A percentile compares a stretch with the other conserved stretches of the same genome.
Evolutionary conservation across 441 rosid genomes (phyloP).

Genomic region (Jatropha podagrica): DNA sequence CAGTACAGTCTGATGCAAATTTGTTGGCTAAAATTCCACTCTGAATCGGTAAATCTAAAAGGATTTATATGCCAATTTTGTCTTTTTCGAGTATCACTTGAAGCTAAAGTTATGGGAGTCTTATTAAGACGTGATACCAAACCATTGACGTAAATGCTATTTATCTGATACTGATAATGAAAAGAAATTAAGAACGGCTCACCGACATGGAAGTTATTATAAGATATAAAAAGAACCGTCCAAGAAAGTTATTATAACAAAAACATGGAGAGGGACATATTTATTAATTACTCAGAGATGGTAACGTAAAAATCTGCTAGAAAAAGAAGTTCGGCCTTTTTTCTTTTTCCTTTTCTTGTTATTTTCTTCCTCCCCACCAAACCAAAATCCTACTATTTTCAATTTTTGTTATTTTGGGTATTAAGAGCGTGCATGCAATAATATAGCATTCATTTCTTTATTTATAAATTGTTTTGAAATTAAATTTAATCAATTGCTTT

Average conservation of each 20-base stretch:
- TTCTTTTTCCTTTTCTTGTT: not conserved
- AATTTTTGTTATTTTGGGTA: not conserved
- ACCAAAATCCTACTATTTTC: not conserved
- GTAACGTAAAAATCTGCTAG: not conserved
- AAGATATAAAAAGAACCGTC: not conserved
- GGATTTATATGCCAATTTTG: not conserved
- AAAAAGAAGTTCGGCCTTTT: not conserved
- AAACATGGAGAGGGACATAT: not conserved
- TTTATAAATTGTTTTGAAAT: not conserved
- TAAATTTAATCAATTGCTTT: too few species aligned
- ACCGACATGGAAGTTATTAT: constrained; percentile 1
- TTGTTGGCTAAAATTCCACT: constrained; percentile 14
- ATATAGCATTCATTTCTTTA: too few species aligned
- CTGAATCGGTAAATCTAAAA: constrained; percentile 7
- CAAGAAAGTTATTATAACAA: not conserved
- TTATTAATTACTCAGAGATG: too few species aligned
- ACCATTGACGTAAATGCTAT: constrained; percentile 13
- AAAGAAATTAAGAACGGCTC: constrained; percentile 6
- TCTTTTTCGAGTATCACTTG: constrained; percentile 26
- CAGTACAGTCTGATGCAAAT: constrained; percentile 10
- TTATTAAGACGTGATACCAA: constrained; percentile 40
- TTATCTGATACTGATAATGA: constrained; percentile 1
- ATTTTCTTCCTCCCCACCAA: not conserved
- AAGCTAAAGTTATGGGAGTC: constrained; percentile 35
- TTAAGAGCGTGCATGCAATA: not conserved